These are phyloP conservation scores for Emmonsia crescens DNA, from an alignment of 2,329 filamentous ascomycete species.

Conservation along the genomic window DNA sequence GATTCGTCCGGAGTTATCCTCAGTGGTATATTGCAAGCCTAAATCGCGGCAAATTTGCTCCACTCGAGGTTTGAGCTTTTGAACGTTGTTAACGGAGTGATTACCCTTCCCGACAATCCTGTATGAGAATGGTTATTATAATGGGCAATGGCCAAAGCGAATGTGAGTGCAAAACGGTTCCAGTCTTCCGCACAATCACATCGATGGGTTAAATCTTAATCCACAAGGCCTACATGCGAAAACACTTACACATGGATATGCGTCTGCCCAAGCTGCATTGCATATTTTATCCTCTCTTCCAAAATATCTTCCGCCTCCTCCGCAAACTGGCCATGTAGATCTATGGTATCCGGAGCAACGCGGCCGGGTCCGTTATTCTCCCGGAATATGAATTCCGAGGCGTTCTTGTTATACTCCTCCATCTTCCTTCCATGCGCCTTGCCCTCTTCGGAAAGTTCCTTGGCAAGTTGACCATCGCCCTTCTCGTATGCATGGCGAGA, in stretches of 20 bases:
- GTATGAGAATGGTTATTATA: background rate
- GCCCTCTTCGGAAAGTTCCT: conserved; percentile 72
- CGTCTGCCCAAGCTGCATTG: conserved; percentile 59
- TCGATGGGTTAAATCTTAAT: background rate
- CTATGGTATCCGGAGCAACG: conserved; percentile 71
- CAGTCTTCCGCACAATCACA: background rate
- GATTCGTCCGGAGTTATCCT: conserved; percentile 81
- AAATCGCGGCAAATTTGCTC: conserved; percentile 77
- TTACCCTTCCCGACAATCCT: conserved; percentile 90
- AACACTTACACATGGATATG: conserved; percentile 68
- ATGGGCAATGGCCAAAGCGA: background rate
- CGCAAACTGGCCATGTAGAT: conserved; percentile 88
- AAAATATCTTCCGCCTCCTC: conserved; percentile 90
- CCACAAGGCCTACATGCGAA: background rate
- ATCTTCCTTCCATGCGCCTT: conserved; percentile 75
- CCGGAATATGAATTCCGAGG: conserved; percentile 87
- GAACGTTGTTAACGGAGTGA: conserved; percentile 68
- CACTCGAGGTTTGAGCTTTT: conserved; percentile 92
- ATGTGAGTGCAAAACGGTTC: background rate
- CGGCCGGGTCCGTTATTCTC: conserved; percentile 77
- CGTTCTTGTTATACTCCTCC: conserved; percentile 82
- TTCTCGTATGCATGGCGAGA: conserved; percentile 67
- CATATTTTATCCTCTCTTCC: conserved; percentile 71
- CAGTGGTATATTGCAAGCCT: conserved; percentile 70
- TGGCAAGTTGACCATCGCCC: conserved; percentile 75